Evolutionary conservation across 805 yeast genomes (phyloP).

Genomic region (Yarrowia deformans): DNA sequence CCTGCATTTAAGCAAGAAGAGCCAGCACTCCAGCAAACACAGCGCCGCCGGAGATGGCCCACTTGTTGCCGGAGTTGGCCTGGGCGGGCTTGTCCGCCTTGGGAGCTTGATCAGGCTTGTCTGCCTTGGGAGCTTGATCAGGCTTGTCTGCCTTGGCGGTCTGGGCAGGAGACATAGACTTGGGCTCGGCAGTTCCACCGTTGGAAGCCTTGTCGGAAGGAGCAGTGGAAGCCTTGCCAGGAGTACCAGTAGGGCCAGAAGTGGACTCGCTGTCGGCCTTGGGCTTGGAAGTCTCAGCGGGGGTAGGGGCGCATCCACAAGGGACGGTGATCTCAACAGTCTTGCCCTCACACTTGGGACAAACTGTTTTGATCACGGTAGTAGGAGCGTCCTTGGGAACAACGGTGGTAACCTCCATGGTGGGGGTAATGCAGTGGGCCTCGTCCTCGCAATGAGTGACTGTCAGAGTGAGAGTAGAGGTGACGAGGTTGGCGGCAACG

Average conservation of each 20-base stretch:
- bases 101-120: background rate
- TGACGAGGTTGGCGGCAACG: background rate
- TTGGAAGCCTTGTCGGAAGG: background rate
- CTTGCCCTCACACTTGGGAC: conserved; percentile 16
- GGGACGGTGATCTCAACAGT: conserved; percentile 11
- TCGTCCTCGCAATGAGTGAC: conserved; percentile 1
- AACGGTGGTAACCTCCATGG: background rate
- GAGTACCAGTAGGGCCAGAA: background rate
- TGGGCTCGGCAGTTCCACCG: background rate
- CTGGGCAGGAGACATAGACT: background rate
- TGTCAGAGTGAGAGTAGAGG: background rate
- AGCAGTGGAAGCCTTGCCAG: background rate
- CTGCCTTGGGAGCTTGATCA: too few species aligned
- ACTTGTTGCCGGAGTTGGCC: background rate
- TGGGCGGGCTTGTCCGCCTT: background rate
- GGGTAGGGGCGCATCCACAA: background rate
- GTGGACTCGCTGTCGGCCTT: background rate
- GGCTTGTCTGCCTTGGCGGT: too few species aligned
- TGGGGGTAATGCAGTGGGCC: conserved; percentile 6
- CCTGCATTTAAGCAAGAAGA: background rate
- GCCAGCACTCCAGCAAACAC: background rate
- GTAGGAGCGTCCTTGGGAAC: conserved; percentile 2
- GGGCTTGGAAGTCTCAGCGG: background rate
- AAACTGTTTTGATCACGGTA: conserved; percentile 18
- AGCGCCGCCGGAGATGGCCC: background rate